These are phyloP conservation scores for Starmerella apis DNA, from an alignment of 805 yeast species.

Conservation along the genomic window DNA sequence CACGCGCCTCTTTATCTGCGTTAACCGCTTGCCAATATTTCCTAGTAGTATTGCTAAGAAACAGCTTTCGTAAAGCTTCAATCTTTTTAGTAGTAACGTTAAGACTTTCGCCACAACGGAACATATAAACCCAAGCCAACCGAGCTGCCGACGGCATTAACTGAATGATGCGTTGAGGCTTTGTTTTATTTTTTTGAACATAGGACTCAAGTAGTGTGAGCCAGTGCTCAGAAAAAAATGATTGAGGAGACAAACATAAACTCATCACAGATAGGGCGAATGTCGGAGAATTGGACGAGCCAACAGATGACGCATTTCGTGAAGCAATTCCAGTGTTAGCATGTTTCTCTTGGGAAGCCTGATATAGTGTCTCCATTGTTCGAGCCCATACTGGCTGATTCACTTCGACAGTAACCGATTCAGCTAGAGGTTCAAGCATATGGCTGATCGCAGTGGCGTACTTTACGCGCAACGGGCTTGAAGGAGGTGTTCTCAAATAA, in stretches of 20 bases:
- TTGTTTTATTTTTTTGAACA: conserved; percentile 54
- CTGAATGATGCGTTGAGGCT: conserved; percentile 38
- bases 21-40: conserved; percentile 50
- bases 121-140: conserved; percentile 80
- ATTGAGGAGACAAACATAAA: conserved; percentile 70
- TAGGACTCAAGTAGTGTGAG: conserved; percentile 52
- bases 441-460: conserved; percentile 77
- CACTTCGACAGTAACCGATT: conserved; percentile 80
- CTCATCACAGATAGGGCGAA: conserved; percentile 60
- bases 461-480: conserved; percentile 57
- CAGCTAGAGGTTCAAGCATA: conserved; percentile 72
- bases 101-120: conserved; percentile 76
- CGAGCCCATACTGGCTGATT: conserved; percentile 93
- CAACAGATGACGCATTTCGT: conserved; percentile 9
- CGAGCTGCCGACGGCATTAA: conserved; percentile 59
- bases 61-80: conserved; percentile 48
- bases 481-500: conserved; percentile 45
- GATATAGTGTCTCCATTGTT: conserved; percentile 56
- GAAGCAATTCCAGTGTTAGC: conserved; percentile 9
- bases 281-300: conserved; percentile 29
- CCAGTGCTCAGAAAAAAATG: conserved; percentile 67
- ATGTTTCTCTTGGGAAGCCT: conserved; percentile 12
- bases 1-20: conserved; percentile 35
- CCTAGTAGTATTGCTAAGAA: conserved; percentile 44
- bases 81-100: conserved; percentile 76